phyloP scores from a whole-genome alignment of 768 basidiomycete species.

The Nidularia sp. region DNA sequence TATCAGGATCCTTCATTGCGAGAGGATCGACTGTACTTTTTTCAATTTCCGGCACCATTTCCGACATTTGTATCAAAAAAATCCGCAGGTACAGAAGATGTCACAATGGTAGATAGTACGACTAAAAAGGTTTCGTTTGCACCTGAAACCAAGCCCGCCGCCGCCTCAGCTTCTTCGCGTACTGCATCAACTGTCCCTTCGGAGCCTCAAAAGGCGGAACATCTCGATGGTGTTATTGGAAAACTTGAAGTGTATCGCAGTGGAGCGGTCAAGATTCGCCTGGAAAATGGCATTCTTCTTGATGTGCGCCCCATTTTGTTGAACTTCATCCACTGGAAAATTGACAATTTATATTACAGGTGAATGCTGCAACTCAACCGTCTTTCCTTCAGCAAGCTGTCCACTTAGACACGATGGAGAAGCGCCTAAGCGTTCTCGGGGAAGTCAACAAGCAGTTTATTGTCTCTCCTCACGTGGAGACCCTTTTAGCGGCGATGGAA shows the following conservation, averaged over 20 bases:
- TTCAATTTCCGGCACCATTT: constrained; percentile 88
- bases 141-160: constrained; percentile 46
- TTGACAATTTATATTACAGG: constrained; percentile 34
- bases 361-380: constrained; percentile 76
- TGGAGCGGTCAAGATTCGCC: constrained; percentile 82
- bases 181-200: constrained; percentile 21
- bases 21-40: constrained; percentile 77
- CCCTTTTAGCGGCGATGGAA: constrained; percentile 66
- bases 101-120: constrained; percentile 25
- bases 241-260: constrained; percentile 82
- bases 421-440: constrained; percentile 71
- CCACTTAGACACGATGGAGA: constrained; percentile 56
- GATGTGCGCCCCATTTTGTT: constrained; percentile 44
- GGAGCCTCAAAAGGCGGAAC: constrained; percentile 24
- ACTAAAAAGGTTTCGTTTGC: constrained; percentile 64
- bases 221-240: constrained; percentile 76
- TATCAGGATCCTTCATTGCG: constrained; percentile 44
- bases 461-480: constrained; percentile 79
- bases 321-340: not conserved
- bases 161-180: constrained; percentile 15
- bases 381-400: constrained; percentile 89
- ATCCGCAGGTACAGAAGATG: constrained; percentile 23
- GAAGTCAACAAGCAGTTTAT: constrained; percentile 83
- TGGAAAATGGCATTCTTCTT: constrained; percentile 76
- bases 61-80: constrained; percentile 57